These are phyloP conservation scores for Saturnispora sanitii DNA, from an alignment of 805 yeast species.

Conservation along the genomic window DNA sequence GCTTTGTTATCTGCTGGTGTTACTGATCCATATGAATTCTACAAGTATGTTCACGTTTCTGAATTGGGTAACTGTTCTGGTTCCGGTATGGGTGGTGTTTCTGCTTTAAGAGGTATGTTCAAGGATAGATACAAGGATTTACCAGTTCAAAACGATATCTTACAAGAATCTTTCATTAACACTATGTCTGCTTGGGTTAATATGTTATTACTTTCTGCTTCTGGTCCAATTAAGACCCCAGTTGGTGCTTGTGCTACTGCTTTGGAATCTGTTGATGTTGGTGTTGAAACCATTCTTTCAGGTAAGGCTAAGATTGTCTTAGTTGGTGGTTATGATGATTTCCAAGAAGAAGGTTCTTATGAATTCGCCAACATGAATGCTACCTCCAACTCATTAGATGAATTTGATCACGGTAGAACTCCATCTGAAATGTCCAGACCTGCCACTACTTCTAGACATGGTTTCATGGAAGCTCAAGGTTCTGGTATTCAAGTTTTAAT, in stretches of 20 bases:
- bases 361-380: conserved; percentile 99
- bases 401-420: conserved; percentile 90
- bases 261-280: conserved; percentile 92
- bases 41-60: conserved; percentile 95
- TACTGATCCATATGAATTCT: conserved; percentile 97
- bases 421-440: conserved; percentile 99
- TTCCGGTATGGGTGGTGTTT: conserved; percentile 99
- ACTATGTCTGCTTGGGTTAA: conserved; percentile 99
- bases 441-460: conserved; percentile 88
- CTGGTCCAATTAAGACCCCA: conserved; percentile 99
- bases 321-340: conserved; percentile 99
- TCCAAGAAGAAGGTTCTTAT: conserved; percentile 97
- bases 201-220: conserved; percentile 90
- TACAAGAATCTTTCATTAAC: conserved; percentile 97
- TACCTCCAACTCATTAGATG: conserved; percentile 81
- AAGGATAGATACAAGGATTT: conserved; percentile 85
- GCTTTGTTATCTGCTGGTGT: conserved; percentile 91
- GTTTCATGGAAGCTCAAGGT: conserved; percentile 99
- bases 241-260: conserved; percentile 99
- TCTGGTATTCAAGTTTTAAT: conserved; percentile 95
- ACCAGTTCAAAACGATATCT: conserved; percentile 94
- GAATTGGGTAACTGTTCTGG: conserved; percentile 99
- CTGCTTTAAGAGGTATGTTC: conserved; percentile 96
- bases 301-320: conserved; percentile 94
- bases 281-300: conserved; percentile 84